These are phyloP conservation scores for Phytophthora fragariae DNA, from an alignment of 352 stramenopile genomes.

Conservation along the genomic window DNA sequence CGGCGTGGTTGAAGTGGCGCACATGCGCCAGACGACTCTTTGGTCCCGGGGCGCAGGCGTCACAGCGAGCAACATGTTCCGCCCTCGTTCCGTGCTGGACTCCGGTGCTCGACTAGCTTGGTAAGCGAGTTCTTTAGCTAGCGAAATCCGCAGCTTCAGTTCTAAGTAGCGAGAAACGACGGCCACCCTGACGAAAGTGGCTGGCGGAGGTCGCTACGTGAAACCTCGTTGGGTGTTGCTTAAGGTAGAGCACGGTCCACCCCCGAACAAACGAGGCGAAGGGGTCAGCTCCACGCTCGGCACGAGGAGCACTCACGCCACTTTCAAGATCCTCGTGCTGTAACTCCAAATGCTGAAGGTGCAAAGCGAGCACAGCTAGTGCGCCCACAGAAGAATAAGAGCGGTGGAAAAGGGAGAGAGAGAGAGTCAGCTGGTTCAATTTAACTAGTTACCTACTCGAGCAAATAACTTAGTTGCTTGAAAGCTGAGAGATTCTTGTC, in stretches of 20 bases:
- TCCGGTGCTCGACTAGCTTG: conserved; percentile 1
- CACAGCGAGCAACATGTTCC: conserved; percentile 23
- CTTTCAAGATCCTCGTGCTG: conserved; percentile 7
- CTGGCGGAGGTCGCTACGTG: background rate
- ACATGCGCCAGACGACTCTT: conserved; percentile 25
- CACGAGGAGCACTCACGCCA: conserved; percentile 15
- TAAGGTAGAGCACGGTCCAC: background rate
- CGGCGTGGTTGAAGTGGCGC: conserved; percentile 13
- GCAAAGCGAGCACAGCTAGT: background rate
- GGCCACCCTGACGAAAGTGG: conserved; percentile 14
- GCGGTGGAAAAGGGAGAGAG: conserved; percentile 19
- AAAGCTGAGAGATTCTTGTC: no score
- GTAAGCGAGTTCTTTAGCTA: background rate
- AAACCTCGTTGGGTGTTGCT: conserved; percentile 3
- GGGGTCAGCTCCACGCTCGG: background rate
- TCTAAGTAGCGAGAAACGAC: conserved; percentile 11
- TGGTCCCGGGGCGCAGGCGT: background rate
- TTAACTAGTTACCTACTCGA: no score
- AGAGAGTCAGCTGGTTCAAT: no score
- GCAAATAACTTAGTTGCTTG: no score
- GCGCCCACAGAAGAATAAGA: conserved; percentile 23
- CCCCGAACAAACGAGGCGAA: background rate
- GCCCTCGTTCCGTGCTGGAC: conserved; percentile 7
- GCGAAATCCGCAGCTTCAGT: background rate
- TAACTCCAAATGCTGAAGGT: conserved; percentile 8